These are phyloP conservation scores for Basidioascus undulatus DNA, from an alignment of 768 basidiomycete species.

Conservation along the genomic window DNA sequence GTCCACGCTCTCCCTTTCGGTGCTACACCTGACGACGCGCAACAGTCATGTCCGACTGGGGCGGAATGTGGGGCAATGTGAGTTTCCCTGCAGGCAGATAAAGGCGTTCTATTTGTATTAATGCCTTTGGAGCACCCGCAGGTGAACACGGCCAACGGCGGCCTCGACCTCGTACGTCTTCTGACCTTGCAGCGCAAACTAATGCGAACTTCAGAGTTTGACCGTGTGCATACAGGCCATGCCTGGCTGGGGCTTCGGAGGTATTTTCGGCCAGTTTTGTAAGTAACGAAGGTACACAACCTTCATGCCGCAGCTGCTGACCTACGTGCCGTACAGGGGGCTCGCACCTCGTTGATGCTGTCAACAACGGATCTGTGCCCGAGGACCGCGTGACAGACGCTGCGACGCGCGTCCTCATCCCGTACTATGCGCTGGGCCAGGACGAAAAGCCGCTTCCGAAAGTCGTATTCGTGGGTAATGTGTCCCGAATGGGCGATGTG, in stretches of 20 bases:
- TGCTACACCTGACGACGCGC: conserved; percentile 14
- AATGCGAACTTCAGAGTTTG: no score
- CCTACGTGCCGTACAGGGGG: no score
- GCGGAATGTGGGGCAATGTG: conserved; percentile 22
- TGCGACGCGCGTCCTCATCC: conserved; percentile 42
- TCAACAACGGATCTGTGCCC: conserved; percentile 47
- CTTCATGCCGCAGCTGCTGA: no score
- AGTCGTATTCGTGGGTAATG: no score
- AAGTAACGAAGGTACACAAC: no score
- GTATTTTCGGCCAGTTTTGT: conserved; percentile 5
- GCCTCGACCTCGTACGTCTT: conserved; percentile 10
- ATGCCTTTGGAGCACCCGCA: conserved; percentile 19
- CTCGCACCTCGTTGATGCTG: conserved; percentile 19
- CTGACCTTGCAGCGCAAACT: no score
- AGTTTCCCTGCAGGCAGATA: conserved; percentile 1
- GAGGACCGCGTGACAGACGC: conserved; percentile 34
- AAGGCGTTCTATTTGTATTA: neutral
- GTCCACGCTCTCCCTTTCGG: neutral
- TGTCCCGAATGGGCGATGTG: no score
- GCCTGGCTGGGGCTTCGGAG: conserved; percentile 2
- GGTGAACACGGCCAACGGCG: neutral
- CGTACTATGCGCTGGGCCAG: conserved; percentile 19
- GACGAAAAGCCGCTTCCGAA: no score
- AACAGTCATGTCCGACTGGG: conserved; percentile 54
- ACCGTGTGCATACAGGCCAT: no score